Evolutionary conservation across 129 eudicot species (phyloP), one percentile per base, ranked within the genome.

Genomic region (Pittosporum tobira): DNA sequence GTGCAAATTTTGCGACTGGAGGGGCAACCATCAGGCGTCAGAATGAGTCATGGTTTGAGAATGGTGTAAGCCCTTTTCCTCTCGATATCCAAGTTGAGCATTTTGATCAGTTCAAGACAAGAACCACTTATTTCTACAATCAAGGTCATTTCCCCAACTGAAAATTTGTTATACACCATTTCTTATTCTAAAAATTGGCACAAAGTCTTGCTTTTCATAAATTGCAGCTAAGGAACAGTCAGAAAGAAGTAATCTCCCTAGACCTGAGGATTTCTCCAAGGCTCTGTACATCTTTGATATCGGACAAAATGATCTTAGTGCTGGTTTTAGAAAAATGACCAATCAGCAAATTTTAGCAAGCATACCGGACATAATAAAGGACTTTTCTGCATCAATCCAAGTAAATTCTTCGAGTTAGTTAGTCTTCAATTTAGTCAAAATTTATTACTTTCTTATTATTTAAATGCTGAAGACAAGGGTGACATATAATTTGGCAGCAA

Each of bases 1-100:
- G 95, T 23, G 85, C 97, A 30, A 82, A 85, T 64, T 84, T 88
- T 30, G 97, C 97, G 20, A 81, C 88, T 10, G 83, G 88, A 19
- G 95, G 97, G 26, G 77, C 95, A 51, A 84, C 95, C 59, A 76
- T 85, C 59, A 58, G 48, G 73, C 81, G 84, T 4, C 59, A 57
- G 26, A 72, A 84, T 1, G 89, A 84, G 47, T 65, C 93, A 1
- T 77, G 82, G 79, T 80, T 76, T 44, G 61, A 44, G 12, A 27
- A 67, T 42, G 71, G 60, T 3, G 80, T 75, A 26, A 81, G 88
- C 70, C 94, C 96, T 2, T 84, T 88, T 36, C 31, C 84, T 12
- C 77, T 88, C 1, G 94, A 81, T 30, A 68, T 81, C 60, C 97
- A 88, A 64, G 75, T 77, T 6, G 75, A 53, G 59, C 95, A 88